Evolutionary conservation across 176 grass and related monocot genomes (phyloP).

Genomic region (Oryza meyeriana): DNA sequence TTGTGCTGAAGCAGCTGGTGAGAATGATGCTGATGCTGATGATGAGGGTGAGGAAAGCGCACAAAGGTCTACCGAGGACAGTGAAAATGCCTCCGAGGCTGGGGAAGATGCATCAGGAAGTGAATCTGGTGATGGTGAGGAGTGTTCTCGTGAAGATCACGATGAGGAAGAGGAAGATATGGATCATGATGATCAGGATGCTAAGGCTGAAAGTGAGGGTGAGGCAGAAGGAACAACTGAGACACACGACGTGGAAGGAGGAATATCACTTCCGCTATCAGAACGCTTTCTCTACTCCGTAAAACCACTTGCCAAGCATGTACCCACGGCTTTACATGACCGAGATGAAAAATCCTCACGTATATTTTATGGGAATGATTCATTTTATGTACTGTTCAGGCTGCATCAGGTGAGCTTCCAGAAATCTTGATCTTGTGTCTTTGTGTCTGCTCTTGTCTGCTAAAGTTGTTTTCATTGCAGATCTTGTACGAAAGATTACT

Average conservation of each 20-base stretch:
- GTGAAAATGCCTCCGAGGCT: slow-evolving; percentile 91
- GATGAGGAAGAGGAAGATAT: slow-evolving; percentile 94
- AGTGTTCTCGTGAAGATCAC: slow-evolving; percentile 87
- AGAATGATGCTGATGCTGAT: slow-evolving; percentile 92
- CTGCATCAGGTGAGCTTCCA: slow-evolving; percentile 77
- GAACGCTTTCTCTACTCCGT: slow-evolving; percentile 74
- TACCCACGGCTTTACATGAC: slow-evolving; percentile 60
- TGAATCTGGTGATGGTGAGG: slow-evolving; percentile 89
- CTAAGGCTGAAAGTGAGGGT: slow-evolving; percentile 87
- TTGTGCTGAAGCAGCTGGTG: slow-evolving; percentile 58
- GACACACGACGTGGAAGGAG: slow-evolving; percentile 63
- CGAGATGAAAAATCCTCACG: slow-evolving; percentile 54
- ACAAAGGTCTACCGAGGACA: slow-evolving; percentile 89
- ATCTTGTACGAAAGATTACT: slow-evolving; percentile 93
- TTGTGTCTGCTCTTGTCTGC: background rate
- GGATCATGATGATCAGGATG: slow-evolving; percentile 78
- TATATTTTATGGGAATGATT: slow-evolving; percentile 98
- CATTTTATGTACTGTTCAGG: slow-evolving; percentile 88
- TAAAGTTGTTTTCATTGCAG: slow-evolving; percentile 47
- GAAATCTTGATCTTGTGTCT: background rate
- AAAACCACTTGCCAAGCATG: slow-evolving; percentile 89
- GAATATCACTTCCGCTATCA: slow-evolving; percentile 58
- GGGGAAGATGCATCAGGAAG: slow-evolving; percentile 91
- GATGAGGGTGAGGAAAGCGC: slow-evolving; percentile 87
- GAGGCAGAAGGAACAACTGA: slow-evolving; percentile 82